These are phyloP conservation scores for Candida nitratophila DNA, from an alignment of 805 yeast species.

Conservation along the genomic window DNA sequence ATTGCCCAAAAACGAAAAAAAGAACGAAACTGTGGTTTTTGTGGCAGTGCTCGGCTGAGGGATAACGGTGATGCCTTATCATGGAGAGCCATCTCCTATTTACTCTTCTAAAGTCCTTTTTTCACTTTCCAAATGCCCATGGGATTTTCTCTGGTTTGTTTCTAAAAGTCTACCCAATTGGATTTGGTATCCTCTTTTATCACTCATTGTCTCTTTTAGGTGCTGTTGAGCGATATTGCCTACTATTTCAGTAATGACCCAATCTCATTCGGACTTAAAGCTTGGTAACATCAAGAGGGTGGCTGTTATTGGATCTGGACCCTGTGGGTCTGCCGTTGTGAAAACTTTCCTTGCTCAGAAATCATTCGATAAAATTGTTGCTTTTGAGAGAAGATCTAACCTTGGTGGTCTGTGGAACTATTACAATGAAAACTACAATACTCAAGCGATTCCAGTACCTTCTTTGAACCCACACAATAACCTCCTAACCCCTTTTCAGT, in stretches of 20 bases:
- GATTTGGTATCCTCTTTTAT: no score
- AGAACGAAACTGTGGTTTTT: no score
- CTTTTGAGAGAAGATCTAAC: conserved; percentile 51
- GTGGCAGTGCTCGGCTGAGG: no score
- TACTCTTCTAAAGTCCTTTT: no score
- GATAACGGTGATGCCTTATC: no score
- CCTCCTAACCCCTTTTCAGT: conserved; percentile 6
- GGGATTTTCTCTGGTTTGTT: no score
- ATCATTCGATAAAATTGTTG: conserved; percentile 37
- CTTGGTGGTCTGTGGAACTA: conserved; percentile 83
- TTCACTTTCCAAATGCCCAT: no score
- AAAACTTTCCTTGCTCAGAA: conserved; percentile 53
- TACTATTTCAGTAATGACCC: background rate
- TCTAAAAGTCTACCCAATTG: no score
- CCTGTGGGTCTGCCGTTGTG: conserved; percentile 61
- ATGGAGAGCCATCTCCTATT: no score
- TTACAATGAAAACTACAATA: conserved; percentile 21
- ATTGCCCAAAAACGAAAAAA: no score
- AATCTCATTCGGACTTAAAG: background rate
- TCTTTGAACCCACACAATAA: conserved; percentile 20
- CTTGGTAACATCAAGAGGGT: conserved; percentile 25
- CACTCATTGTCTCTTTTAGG: no score
- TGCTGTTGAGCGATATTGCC: no score
- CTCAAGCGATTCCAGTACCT: conserved; percentile 18
- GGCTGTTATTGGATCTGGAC: conserved; percentile 76